Conservation (phyloP, 2,329 filamentous ascomycete species). For the Blumeriella jaapii region DNA sequence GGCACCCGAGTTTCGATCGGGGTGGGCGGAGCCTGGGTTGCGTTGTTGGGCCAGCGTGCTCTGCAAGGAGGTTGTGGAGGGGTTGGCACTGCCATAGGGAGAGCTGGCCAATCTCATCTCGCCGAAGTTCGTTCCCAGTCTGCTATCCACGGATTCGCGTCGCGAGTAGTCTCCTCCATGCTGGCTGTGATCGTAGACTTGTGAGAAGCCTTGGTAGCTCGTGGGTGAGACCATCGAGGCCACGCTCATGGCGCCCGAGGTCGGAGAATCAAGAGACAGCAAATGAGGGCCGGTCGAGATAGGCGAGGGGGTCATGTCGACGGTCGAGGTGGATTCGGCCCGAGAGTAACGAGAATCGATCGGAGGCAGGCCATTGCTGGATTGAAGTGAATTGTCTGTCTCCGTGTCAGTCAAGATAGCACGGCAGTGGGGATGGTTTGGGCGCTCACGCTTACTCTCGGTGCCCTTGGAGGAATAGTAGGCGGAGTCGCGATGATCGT, state of each 20-base stretch:
- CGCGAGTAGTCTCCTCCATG: slow-evolving; percentile 36
- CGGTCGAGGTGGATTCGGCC: slow-evolving; percentile 35
- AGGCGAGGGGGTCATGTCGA: slow-evolving; percentile 53
- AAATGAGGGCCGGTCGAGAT: slow-evolving; percentile 32
- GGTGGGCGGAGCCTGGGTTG: slow-evolving; percentile 36
- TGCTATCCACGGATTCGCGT: slow-evolving; percentile 69
- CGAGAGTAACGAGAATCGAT: slow-evolving; percentile 13
- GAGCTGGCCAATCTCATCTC: slow-evolving; percentile 58
- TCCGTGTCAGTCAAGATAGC: slow-evolving; percentile 9
- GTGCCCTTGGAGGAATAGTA: slow-evolving; percentile 35
- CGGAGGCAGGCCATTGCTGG: slow-evolving; percentile 10
- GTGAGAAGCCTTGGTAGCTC: slow-evolving; percentile 24
- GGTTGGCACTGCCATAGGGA: slow-evolving; percentile 66
- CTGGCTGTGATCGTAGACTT: slow-evolving; percentile 15
- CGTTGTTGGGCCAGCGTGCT: slow-evolving; percentile 57
- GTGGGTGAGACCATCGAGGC: slow-evolving; percentile 54
- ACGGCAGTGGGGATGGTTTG: slow-evolving; percentile 2
- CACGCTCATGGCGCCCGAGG: slow-evolving; percentile 51
- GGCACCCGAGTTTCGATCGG: slow-evolving; percentile 37
- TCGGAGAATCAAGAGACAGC: slow-evolving; percentile 44
- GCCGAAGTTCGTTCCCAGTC: slow-evolving; percentile 60
- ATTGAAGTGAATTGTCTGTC: slow-evolving; percentile 20
- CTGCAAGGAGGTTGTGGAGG: slow-evolving; percentile 64
- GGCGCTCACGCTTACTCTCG: slow-evolving; percentile 38
- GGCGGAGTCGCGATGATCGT: slow-evolving; percentile 40